Conservation (phyloP, 352 stramenopile species). For the Pythium sp. region DNA sequence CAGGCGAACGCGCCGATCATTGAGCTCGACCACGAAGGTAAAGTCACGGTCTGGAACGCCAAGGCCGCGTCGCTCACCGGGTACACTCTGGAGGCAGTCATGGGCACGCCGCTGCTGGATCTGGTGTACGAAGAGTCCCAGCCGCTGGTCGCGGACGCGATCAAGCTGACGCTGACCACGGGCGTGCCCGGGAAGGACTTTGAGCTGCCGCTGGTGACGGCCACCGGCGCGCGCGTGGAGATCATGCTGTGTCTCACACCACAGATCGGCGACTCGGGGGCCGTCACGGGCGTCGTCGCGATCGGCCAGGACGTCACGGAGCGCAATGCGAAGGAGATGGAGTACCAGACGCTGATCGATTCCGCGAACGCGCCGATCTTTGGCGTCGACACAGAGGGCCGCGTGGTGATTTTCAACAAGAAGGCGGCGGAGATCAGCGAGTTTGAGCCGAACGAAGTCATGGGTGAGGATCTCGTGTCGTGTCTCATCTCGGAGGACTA, state of each 20-base stretch:
- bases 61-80: slow-evolving; percentile 65
- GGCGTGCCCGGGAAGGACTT: slow-evolving; percentile 50
- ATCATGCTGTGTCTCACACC: slow-evolving; percentile 56
- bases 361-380: slow-evolving; percentile 80
- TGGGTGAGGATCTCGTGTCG: slow-evolving; percentile 76
- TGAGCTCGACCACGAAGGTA: slow-evolving; percentile 63
- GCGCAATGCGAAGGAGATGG: slow-evolving; percentile 58
- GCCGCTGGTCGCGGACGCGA: slow-evolving; percentile 37
- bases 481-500: slow-evolving; percentile 77
- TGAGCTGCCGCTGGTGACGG: slow-evolving; percentile 51
- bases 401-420: slow-evolving; percentile 88
- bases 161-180: slow-evolving; percentile 41
- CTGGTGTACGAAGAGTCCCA: slow-evolving; percentile 49
- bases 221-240: slow-evolving; percentile 43
- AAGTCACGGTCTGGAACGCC: slow-evolving; percentile 67
- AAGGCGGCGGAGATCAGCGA: slow-evolving; percentile 88
- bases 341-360: slow-evolving; percentile 74
- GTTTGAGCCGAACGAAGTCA: slow-evolving; percentile 85
- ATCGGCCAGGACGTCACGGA: slow-evolving; percentile 72
- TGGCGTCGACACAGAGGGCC: slow-evolving; percentile 52
- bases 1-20: slow-evolving; percentile 78
- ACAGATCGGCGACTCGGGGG: slow-evolving; percentile 36
- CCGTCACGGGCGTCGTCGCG: slow-evolving; percentile 50
- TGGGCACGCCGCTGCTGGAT: slow-evolving; percentile 41
- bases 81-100: slow-evolving; percentile 43